Base-by-base conservation (phyloP, 208 protist genomes). In the Trypanosoma congolense region DNA sequence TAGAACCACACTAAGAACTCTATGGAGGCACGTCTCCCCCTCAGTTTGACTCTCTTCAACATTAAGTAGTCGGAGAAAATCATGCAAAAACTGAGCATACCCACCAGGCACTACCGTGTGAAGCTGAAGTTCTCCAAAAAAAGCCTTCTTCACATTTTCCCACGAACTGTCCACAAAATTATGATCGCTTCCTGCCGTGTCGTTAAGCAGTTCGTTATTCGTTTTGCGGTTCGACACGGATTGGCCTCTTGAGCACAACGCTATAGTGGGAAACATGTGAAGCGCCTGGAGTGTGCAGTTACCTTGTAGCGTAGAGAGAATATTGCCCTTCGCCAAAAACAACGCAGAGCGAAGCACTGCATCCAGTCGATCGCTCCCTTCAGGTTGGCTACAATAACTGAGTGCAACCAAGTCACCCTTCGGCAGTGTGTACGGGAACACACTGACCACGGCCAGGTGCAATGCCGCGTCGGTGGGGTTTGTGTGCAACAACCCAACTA, bases 401-500 rank as follows among this genome's bases (percentile, higher is more conserved):
- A 38, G 10, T 19, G 21, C 42, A 46, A 8, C 42, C 6, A 8
- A 9, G 42, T n/a, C 42, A 16, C 26, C 26, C 31, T 41, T 26
- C 22, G 46, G 26, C 9, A 46, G 41, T 3, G 63, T 67, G 33
- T 72, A 74, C 1, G 62, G 48, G 53, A 76, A 90, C 0, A 87
- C 52, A 25, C 63, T 68, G n/a, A 90, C 61, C 14, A 77, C 65
- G 0, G 73, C 75, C 6, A 84, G 52, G n/a, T 53, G 65, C 49
- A 90, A 29, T 0, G 57, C 69, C 0, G 28, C n/a, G 45, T 87
- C 79, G 0, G 54, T 38, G 4, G 66, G 36, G 35, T 61, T 6
- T 3, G 46, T 33, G 2, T 0, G 5, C 12, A 73, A 40, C 0
- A 61, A 24, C 1, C 46, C 8, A 29, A 73, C 62, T 9, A 81